Evolutionary conservation across 768 basidiomycete genomes (phyloP), one percentile per base, ranked within the genome.

Genomic region (Boletus insuetus): DNA sequence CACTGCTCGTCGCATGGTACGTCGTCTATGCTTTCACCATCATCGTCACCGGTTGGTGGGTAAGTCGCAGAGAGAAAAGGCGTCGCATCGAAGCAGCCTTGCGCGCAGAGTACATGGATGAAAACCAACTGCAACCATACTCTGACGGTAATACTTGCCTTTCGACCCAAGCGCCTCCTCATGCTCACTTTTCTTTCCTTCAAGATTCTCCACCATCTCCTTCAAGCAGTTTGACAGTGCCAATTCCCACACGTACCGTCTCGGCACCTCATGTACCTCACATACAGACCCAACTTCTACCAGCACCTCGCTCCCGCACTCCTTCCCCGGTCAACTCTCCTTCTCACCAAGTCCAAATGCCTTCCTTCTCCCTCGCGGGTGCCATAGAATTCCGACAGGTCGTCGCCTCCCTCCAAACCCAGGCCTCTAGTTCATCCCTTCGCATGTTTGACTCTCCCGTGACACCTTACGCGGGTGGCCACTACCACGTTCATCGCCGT

Each of bases 341-440:
- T 20, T 55, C 74, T 59, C 70, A 72, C 20, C 69, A 75, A 37
- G 69, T 72, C 12, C 81, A 83, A 56, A 80, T 92, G 72, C 89
- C 89, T 4, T 91, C 89, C 0, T 93, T 93, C 64, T 98, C 96
- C 4, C 81, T 99, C 2, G 82, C 98, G 5, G 93, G 96, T 9
- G 97, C 97, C 0, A 82, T 99, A 42, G 97, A 99, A 70, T 99
- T 99, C 73, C 82, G 94, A n/a, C 87, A 94, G 55, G 89, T 98
- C 24, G 88, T 99, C 20, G 79, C 88, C 12, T 86, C 88, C 0
- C 77, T 99, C 24, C 83, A 85, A 58, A 78, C 78, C 47, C 84
- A 94, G 63, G 86, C 87, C 12, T 78, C 82, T 2, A 76, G 76
- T 1, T 72, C 80, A 0, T 79, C 83, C 0, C 74, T 91, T 44